Evolutionary conservation across 495 filamentous ascomycete species (phyloP), one percentile per base, ranked within the genome.

Genomic region (Jackrogersella minutella): DNA sequence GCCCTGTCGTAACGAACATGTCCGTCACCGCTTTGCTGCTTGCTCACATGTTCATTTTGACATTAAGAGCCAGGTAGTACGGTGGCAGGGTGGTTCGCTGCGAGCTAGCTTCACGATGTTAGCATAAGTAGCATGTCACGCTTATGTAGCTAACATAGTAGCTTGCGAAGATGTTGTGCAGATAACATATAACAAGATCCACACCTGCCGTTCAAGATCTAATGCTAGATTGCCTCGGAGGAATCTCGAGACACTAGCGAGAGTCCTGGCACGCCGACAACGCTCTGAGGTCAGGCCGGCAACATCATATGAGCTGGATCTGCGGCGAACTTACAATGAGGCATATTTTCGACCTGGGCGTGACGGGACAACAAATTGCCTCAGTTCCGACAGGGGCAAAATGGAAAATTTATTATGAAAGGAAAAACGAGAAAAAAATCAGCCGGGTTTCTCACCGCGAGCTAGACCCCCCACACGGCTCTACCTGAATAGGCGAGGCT

Each of bases 351-450:
- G 26, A 10, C 33, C 11, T 22, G 55, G 14, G 13, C n/a, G n/a
- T n/a, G 36, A 46, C 17, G 33, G 50, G 34, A 21, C 43, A 62
- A 61, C n/a, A n/a, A 64, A 64, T 69, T 64, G 39, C 66, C 66
- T 64, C 66, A 68, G 56, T 26, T n/a, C 50, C 6, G 50, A 61
- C 66, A 64, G 61, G 61, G 66, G 61, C 47, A 52, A 14, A 16
- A 47, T 39, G 40, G 22, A 6, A 7, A 52, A 26, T 57, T 28
- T 51, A 64, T 26, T 51, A 44, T 52, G 49, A 55, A 60, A 55
- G 55, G 1, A 40, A 58, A 37, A 56, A 50, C n/a, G n/a, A n/a
- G n/a, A 24, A 51, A 56, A 50, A 58, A 61, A 57, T 69, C 66
- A 69, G 66, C 60, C 55, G 55, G 61, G 47, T 56, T 55, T 10